A percentile compares a stretch with the other conserved stretches of the same genome.
Evolutionary conservation across 1,139 yeast species (phyloP).

Genomic region (Groenewaldozyma sp.): DNA sequence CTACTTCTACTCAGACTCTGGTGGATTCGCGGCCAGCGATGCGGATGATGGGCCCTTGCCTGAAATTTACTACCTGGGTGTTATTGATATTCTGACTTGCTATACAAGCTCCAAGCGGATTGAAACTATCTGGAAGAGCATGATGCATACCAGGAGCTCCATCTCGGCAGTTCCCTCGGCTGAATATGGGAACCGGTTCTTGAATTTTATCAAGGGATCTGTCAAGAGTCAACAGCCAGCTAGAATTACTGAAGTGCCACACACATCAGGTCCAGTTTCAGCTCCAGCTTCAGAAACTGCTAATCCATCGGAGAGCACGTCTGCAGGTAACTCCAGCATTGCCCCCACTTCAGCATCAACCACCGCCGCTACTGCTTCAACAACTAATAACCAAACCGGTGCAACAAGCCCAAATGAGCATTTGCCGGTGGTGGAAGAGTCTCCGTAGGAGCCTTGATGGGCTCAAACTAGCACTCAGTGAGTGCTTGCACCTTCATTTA

Average conservation of each 20-base stretch:
- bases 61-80: slow-evolving; percentile 81
- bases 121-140: slow-evolving; percentile 79
- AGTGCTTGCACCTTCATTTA: too few relatives aligned
- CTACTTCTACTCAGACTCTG: slow-evolving; percentile 70
- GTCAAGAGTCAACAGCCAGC: too few relatives aligned
- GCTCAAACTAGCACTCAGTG: too few relatives aligned
- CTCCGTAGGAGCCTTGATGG: too few relatives aligned
- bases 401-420: too few relatives aligned
- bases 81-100: slow-evolving; percentile 87
- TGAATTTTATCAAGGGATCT: slow-evolving; percentile 49
- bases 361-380: too few relatives aligned
- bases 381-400: too few relatives aligned
- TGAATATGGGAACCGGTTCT: slow-evolving; percentile 84
- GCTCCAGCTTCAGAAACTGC: slow-evolving; percentile 3
- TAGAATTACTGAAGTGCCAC: background rate
- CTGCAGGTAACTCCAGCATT: background rate
- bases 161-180: slow-evolving; percentile 85
- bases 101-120: slow-evolving; percentile 67
- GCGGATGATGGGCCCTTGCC: slow-evolving; percentile 51
- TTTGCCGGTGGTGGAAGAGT: too few relatives aligned
- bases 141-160: slow-evolving; percentile 57
- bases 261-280: slow-evolving; percentile 1
- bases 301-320: background rate
- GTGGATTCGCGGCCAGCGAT: slow-evolving; percentile 76
- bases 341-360: background rate